These are phyloP conservation scores for Asterella californica DNA, from an alignment of 225 moss, liverwort and hornwort species.

Conservation along the genomic window DNA sequence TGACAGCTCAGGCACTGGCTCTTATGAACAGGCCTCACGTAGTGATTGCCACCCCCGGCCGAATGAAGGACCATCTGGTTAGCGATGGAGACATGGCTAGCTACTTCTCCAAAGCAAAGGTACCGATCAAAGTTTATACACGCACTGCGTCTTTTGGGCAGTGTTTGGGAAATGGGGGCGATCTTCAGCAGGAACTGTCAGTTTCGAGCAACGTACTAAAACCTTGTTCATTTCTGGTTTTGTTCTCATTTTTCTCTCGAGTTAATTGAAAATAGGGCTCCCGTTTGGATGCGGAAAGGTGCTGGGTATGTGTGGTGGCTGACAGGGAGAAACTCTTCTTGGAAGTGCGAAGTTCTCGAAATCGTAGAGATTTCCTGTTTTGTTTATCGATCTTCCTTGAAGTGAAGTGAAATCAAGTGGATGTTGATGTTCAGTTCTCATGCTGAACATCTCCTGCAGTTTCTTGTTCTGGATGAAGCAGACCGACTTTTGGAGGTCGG, in stretches of 20 bases:
- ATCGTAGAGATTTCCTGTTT: neutral
- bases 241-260: neutral
- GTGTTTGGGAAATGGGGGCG: neutral
- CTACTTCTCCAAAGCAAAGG: conserved; percentile 70
- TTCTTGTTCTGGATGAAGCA: conserved; percentile 95
- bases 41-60: conserved; percentile 89
- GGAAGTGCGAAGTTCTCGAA: neutral
- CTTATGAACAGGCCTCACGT: conserved; percentile 95
- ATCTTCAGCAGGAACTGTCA: neutral
- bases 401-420: neutral
- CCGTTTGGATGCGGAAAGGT: neutral
- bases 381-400: neutral
- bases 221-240: neutral
- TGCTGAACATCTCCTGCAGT: conserved; percentile 45
- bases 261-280: neutral
- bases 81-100: conserved; percentile 68
- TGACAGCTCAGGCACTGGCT: conserved; percentile 80
- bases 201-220: neutral
- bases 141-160: neutral
- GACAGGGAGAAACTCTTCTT: neutral
- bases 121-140: conserved; percentile 3
- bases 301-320: neutral
- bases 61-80: conserved; percentile 74
- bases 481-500: conserved; percentile 91
- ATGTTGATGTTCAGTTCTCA: neutral